Conservation (phyloP, 225 moss, liverwort and hornwort genomes). For the Sphagnum contortum region DNA sequence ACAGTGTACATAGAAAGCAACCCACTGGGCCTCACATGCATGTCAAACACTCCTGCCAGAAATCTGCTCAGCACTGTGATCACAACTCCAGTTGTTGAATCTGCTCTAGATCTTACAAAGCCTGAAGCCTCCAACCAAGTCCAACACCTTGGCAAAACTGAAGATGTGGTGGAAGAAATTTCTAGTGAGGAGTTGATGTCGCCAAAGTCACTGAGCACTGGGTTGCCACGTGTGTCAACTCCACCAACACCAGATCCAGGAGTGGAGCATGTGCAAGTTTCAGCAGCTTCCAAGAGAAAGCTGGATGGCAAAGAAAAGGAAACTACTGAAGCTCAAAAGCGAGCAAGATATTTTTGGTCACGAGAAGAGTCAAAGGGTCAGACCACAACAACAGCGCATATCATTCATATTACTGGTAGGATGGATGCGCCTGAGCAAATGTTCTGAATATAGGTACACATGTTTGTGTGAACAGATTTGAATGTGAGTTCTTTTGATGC, state of each 20-base stretch:
- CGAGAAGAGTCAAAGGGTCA: constrained; percentile 11
- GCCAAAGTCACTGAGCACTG: too few relatives aligned
- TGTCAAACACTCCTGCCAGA: too few relatives aligned
- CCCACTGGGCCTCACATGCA: too few relatives aligned
- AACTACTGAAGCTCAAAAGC: constrained; percentile 8
- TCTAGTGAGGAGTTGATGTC: too few relatives aligned
- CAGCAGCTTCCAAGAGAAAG: constrained; percentile 21
- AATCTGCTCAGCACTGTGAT: too few relatives aligned
- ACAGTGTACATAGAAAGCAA: too few relatives aligned
- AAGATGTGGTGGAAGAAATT: too few relatives aligned
- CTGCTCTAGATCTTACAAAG: too few relatives aligned
- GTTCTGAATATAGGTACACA: neutral
- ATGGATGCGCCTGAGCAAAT: neutral
- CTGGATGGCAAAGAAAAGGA: constrained; percentile 4
- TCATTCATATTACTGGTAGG: constrained; percentile 17
- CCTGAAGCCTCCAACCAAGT: too few relatives aligned
- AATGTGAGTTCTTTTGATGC: neutral
- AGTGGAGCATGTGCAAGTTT: neutral
- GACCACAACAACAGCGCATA: constrained; percentile 5
- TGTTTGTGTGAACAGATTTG: neutral
- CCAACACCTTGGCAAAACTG: too few relatives aligned
- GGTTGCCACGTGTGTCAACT: neutral
- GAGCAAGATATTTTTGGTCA: constrained; percentile 35
- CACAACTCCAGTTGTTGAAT: too few relatives aligned
- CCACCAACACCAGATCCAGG: constrained; percentile 2